A percentile compares a stretch with the other conserved stretches of the same genome.
Conservation (phyloP, 257 asterid species). For the Petunia axillaris region DNA sequence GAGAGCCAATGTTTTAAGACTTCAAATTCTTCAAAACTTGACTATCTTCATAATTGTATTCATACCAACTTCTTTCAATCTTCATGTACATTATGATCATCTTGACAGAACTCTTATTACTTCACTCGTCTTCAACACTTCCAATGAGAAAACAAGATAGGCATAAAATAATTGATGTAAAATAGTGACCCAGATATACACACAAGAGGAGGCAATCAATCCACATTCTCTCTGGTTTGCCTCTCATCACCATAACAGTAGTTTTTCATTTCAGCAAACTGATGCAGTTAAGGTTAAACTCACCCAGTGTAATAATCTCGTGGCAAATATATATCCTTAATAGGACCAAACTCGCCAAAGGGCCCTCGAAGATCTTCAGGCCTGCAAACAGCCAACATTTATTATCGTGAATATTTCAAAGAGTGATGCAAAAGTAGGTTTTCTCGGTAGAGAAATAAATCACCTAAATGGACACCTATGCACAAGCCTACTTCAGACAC, state of each 20-base stretch:
- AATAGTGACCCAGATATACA: no score
- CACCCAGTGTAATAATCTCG: conserved; percentile 62
- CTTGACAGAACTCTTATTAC: conserved; percentile 61
- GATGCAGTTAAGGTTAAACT: no score
- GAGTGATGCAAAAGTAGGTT: no score
- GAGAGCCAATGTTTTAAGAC: conserved; percentile 44
- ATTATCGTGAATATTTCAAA: background rate
- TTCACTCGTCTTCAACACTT: conserved; percentile 5
- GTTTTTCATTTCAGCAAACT: no score
- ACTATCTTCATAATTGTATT: conserved; percentile 71
- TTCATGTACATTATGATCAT: conserved; percentile 77
- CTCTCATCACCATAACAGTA: no score
- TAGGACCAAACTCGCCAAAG: conserved; percentile 70
- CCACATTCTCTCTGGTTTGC: no score
- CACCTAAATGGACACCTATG: no score
- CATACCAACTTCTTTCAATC: conserved; percentile 76
- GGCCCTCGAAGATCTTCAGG: conserved; percentile 70
- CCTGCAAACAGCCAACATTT: conserved; percentile 37
- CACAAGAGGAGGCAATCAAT: no score
- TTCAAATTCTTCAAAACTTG: conserved; percentile 58
- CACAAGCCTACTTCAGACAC: no score
- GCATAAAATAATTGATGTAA: no score
- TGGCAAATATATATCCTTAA: conserved; percentile 69
- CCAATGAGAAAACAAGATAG: no score
- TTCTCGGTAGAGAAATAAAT: no score